A percentile compares a stretch with the other conserved stretches of the same genome.
phyloP scores from a whole-genome alignment of 2,329 filamentous ascomycete genomes.

The Fusarium concolor region DNA sequence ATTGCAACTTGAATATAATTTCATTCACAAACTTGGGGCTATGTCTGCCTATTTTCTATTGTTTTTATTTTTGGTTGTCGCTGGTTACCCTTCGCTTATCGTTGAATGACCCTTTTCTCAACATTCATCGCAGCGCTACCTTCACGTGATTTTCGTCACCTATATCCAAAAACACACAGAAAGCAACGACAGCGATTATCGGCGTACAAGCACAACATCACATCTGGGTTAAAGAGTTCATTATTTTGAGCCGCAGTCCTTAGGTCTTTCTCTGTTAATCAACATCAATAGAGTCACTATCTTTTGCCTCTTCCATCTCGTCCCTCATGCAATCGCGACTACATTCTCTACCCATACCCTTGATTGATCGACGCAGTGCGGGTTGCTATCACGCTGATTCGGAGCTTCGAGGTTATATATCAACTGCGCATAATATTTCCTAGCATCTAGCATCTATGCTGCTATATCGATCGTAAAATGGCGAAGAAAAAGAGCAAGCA shows the following conservation, averaged over 20 bases:
- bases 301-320: neutral
- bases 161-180: neutral
- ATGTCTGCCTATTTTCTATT: neutral
- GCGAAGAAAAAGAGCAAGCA: constrained; percentile 61
- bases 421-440: neutral
- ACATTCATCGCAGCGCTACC: constrained; percentile 2
- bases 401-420: neutral
- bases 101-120: neutral
- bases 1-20: neutral
- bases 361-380: constrained; percentile 14
- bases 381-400: constrained; percentile 7
- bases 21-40: neutral
- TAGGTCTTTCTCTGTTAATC: no score
- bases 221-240: neutral
- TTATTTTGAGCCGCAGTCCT: neutral
- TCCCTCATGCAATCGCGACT: constrained; percentile 23
- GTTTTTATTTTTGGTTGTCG: neutral
- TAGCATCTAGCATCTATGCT: constrained; percentile 10
- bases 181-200: constrained; percentile 7
- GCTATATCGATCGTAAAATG: constrained; percentile 49
- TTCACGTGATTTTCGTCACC: constrained; percentile 36
- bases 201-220: constrained; percentile 25
- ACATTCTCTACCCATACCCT: constrained; percentile 28
- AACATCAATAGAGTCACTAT: neutral
- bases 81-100: constrained; percentile 7